Percentiles rank a stretch among this genome's conserved stretches.
Evolutionary conservation across 805 yeast species (phyloP).

Genomic region (Schwanniomyces occidentalis): DNA sequence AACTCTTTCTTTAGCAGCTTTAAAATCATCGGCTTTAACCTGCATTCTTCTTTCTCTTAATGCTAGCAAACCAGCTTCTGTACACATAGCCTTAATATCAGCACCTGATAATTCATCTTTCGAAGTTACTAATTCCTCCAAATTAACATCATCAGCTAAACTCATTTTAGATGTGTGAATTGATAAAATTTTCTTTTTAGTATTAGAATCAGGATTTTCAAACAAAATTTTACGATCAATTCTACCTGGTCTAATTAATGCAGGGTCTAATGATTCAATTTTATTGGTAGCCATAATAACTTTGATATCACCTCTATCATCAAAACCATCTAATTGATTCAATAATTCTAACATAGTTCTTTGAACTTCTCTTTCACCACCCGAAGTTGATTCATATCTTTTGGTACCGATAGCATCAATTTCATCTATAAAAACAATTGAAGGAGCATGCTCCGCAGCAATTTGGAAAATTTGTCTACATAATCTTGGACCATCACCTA

Average conservation of each 20-base stretch:
- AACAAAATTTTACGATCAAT: constrained; percentile 94
- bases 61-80: constrained; percentile 95
- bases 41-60: constrained; percentile 97
- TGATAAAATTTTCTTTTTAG: constrained; percentile 87
- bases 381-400: constrained; percentile 94
- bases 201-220: constrained; percentile 92
- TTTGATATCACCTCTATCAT: constrained; percentile 95
- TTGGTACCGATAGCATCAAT: constrained; percentile 99
- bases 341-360: constrained; percentile 95
- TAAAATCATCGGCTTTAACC: constrained; percentile 91
- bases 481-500: constrained; percentile 97
- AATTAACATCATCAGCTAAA: constrained; percentile 80
- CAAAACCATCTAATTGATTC: constrained; percentile 96
- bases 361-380: constrained; percentile 97
- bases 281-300: constrained; percentile 98
- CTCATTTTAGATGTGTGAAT: constrained; percentile 95
- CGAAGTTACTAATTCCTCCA: constrained; percentile 83
- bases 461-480: constrained; percentile 93
- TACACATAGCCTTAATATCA: constrained; percentile 95
- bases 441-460: constrained; percentile 96
- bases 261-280: constrained; percentile 92
- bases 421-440: constrained; percentile 98
- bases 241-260: constrained; percentile 94
- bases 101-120: constrained; percentile 97
- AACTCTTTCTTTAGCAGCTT: constrained; percentile 90